Evolutionary conservation across 2,329 filamentous ascomycete genomes (phyloP).

Genomic region (Ophiobolus disseminans): DNA sequence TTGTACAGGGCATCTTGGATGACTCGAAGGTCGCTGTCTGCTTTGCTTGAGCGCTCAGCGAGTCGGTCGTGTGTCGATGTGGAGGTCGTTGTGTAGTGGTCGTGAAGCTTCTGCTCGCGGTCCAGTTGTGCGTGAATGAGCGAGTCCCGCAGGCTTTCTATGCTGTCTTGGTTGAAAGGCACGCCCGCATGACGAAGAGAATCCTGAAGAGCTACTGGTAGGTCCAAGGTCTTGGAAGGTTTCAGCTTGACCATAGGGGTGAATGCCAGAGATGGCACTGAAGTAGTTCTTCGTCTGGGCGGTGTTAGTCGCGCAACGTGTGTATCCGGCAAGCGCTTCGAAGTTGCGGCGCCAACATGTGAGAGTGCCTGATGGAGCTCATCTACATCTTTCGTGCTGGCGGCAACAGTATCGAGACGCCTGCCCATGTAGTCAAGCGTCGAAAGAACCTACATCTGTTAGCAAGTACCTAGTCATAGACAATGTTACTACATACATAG

Average conservation of each 20-base stretch:
- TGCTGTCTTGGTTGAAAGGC: slow-evolving; percentile 38
- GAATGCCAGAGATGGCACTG: slow-evolving; percentile 32
- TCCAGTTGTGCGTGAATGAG: slow-evolving; percentile 41
- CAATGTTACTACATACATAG: slow-evolving; percentile 43
- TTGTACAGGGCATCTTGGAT: slow-evolving; percentile 49
- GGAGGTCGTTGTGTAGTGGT: slow-evolving; percentile 45
- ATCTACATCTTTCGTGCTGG: slow-evolving; percentile 31
- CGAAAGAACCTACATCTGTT: slow-evolving; percentile 39
- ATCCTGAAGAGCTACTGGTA: slow-evolving; percentile 43
- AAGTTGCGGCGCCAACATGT: slow-evolving; percentile 33
- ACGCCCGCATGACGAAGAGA: slow-evolving; percentile 43
- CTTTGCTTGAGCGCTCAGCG: slow-evolving; percentile 45
- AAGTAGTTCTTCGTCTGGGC: slow-evolving; percentile 29
- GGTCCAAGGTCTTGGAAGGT: slow-evolving; percentile 32
- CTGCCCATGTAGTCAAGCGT: slow-evolving; percentile 53
- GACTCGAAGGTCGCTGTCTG: slow-evolving; percentile 46
- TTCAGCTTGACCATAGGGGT: slow-evolving; percentile 40
- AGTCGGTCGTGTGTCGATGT: slow-evolving; percentile 41
- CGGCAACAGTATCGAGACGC: slow-evolving; percentile 38
- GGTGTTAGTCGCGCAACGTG: slow-evolving; percentile 22
- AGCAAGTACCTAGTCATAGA: not conserved
- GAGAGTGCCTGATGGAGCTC: slow-evolving; percentile 43
- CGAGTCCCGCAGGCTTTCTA: slow-evolving; percentile 32
- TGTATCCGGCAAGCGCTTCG: slow-evolving; percentile 32
- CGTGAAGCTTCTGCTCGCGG: slow-evolving; percentile 42